Evolutionary conservation across 495 filamentous ascomycete species (phyloP).

Genomic region (Xylaria acuta): DNA sequence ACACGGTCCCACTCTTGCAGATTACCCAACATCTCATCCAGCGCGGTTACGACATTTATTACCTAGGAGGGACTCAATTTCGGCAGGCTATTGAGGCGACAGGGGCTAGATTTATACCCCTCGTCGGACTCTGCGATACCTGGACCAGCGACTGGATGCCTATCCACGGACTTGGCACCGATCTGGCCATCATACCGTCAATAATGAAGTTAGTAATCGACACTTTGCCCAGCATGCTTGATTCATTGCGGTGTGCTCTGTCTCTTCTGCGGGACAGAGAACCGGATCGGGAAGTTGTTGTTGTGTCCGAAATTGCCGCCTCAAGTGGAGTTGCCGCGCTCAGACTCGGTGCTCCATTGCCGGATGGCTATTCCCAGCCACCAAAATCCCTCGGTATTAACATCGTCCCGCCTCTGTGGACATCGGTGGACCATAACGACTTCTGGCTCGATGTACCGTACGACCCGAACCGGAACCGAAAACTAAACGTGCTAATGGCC

Average conservation of each 20-base stretch:
- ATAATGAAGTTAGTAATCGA: conserved; percentile 29
- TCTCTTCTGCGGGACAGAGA: conserved; percentile 17
- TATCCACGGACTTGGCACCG: conserved; percentile 25
- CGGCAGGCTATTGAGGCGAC: conserved; percentile 28
- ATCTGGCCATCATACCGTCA: conserved; percentile 29
- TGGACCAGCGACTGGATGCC: conserved; percentile 24
- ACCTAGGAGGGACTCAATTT: conserved; percentile 30
- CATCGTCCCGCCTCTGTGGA: conserved; percentile 35
- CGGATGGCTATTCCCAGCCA: conserved; percentile 24
- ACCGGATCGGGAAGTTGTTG: conserved; percentile 30
- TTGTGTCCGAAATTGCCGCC: conserved; percentile 32
- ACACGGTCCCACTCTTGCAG: conserved; percentile 30
- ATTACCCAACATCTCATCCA: conserved; percentile 33
- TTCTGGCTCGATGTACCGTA: conserved; percentile 33
- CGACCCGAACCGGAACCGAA: conserved; percentile 18
- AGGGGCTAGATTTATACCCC: conserved; percentile 33
- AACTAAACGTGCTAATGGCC: conserved; percentile 24
- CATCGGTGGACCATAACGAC: conserved; percentile 32
- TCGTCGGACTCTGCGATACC: conserved; percentile 24
- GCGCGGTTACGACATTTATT: conserved; percentile 32
- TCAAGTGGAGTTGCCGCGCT: conserved; percentile 30
- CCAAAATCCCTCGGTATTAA: conserved; percentile 34
- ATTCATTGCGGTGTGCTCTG: conserved; percentile 27
- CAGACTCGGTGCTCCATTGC: conserved; percentile 27
- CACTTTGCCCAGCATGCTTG: conserved; percentile 31